These are phyloP conservation scores for Candida hungchunana DNA, from an alignment of 805 yeast genomes.

Conservation along the genomic window DNA sequence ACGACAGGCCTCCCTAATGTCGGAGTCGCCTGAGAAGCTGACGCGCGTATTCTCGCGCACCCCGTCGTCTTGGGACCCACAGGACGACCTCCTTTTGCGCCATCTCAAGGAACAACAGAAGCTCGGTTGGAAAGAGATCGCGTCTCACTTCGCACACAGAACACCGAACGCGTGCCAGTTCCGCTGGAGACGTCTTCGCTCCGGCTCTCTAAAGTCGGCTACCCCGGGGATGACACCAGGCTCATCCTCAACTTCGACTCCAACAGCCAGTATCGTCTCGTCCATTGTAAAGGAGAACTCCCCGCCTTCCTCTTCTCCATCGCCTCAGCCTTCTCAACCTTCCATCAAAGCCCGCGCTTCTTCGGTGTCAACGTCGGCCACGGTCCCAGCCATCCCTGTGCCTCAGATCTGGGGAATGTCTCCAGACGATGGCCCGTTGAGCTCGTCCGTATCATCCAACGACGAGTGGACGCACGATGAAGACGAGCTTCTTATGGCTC, in stretches of 20 bases:
- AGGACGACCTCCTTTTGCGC: conserved; percentile 66
- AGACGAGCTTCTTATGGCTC: conserved; percentile 57
- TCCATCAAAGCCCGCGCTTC: too few relatives aligned
- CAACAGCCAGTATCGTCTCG: conserved; percentile 10
- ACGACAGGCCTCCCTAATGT: too few relatives aligned
- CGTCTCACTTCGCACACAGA: conserved; percentile 70
- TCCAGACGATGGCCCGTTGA: too few relatives aligned
- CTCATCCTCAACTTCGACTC: conserved; percentile 14
- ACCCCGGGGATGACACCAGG: conserved; percentile 12
- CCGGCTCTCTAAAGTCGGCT: conserved; percentile 34
- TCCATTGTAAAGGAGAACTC: conserved; percentile 11
- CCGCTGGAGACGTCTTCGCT: conserved; percentile 73
- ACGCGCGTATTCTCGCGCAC: conserved; percentile 28
- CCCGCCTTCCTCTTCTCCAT: conserved; percentile 13
- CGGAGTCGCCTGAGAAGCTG: conserved; percentile 14
- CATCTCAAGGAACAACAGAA: conserved; percentile 79
- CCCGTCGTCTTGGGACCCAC: conserved; percentile 73
- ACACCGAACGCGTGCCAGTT: conserved; percentile 90
- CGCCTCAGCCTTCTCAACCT: conserved; percentile 9
- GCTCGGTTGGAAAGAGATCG: conserved; percentile 87
- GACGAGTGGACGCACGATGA: conserved; percentile 54
- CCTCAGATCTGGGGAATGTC: too few relatives aligned
- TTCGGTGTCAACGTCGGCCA: too few relatives aligned
- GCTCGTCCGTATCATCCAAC: background rate
- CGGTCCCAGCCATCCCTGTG: too few relatives aligned